phyloP scores from a whole-genome alignment of 192 early-diverging fungal genomes.

The Obelidium mucronatum region DNA sequence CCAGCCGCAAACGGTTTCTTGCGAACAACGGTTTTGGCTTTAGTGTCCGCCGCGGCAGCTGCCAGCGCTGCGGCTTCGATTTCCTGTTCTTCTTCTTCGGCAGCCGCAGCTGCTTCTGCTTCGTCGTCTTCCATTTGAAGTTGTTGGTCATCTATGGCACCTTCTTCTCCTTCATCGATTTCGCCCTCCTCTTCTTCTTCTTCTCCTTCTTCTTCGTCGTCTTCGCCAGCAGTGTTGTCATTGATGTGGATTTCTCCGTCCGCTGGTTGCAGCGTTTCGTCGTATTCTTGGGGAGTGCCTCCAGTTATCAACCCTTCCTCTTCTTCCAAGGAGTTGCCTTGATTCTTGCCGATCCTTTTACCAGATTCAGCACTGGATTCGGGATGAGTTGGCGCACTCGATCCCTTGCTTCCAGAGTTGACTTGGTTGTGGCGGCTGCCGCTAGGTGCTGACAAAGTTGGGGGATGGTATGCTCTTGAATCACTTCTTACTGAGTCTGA shows the following conservation, averaged over 20 bases:
- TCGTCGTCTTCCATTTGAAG: constrained; percentile 28
- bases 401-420: no score
- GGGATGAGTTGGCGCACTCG: background rate
- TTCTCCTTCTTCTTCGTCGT: constrained; percentile 6
- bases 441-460: no score
- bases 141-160: constrained; percentile 34
- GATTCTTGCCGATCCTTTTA: background rate
- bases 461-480: no score
- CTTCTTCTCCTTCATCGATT: constrained; percentile 36
- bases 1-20: constrained; percentile 1
- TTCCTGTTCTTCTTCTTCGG: no score
- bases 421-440: no score
- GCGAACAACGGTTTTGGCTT: background rate
- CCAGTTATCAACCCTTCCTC: constrained; percentile 8
- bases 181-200: constrained; percentile 20
- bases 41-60: background rate
- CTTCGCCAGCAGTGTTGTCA: background rate
- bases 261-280: background rate
- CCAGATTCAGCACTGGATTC: background rate
- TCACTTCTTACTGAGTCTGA: no score
- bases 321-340: no score
- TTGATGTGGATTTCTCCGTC: background rate
- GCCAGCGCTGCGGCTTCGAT: no score
- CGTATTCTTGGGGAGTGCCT: background rate
- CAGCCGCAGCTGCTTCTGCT: background rate